These are phyloP conservation scores for Volvox carteri DNA, from an alignment of 163 green algal genomes.

Conservation along the genomic window DNA sequence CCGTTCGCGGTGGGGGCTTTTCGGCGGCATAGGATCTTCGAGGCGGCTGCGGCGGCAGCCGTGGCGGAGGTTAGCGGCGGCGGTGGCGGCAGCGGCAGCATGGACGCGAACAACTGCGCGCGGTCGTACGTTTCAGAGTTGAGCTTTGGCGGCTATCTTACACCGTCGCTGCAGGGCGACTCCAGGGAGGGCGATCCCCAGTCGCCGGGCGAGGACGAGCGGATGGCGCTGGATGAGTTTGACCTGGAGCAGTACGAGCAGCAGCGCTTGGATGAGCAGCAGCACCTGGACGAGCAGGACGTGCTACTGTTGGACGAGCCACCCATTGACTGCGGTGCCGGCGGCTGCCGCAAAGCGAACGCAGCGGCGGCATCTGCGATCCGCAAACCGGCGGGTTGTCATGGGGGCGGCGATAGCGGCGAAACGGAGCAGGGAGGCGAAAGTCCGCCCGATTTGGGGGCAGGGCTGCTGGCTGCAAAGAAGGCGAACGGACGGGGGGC, in stretches of 20 bases:
- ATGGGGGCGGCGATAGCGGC: background rate
- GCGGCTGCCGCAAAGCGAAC: background rate
- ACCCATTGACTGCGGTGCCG: background rate
- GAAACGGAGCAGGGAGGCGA: no score
- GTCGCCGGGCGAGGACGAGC: slow-evolving; percentile 13
- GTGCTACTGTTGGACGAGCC: slow-evolving; percentile 46
- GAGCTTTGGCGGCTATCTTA: slow-evolving; percentile 50
- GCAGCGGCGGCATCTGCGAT: background rate
- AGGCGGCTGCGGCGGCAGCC: slow-evolving; percentile 26
- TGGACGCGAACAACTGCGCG: slow-evolving; percentile 11
- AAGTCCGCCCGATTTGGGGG: slow-evolving; percentile 33
- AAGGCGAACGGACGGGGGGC: background rate
- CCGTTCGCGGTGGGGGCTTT: slow-evolving; percentile 2
- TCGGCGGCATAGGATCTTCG: background rate
- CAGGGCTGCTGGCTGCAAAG: background rate
- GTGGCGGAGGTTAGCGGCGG: background rate
- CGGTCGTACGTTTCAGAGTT: slow-evolving; percentile 40
- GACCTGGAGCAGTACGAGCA: slow-evolving; percentile 45
- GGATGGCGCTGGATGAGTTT: slow-evolving; percentile 31
- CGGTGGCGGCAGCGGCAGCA: background rate
- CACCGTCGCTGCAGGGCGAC: slow-evolving; percentile 13
- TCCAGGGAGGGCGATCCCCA: background rate
- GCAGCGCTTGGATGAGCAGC: slow-evolving; percentile 46
- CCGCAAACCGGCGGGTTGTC: background rate
- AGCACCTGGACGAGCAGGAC: slow-evolving; percentile 36